A percentile compares a stretch with the other conserved stretches of the same genome.
Evolutionary conservation across 2,329 filamentous ascomycete genomes (phyloP).

Genomic region (Amylocarpus encephaloides): DNA sequence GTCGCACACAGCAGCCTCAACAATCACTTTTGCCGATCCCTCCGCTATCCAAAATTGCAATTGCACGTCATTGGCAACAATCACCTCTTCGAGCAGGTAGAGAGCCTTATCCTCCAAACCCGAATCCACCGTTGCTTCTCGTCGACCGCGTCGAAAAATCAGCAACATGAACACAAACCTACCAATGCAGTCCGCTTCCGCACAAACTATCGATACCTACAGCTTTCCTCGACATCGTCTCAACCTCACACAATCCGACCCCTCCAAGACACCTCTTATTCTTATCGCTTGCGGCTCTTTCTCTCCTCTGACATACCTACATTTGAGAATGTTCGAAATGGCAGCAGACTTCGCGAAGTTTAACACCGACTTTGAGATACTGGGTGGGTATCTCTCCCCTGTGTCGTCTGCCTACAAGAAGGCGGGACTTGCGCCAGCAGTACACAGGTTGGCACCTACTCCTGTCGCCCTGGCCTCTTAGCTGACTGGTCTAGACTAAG

Average conservation of each 20-base stretch:
- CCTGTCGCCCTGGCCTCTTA: not conserved
- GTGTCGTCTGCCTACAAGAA: constrained; percentile 62
- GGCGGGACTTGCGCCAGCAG: constrained; percentile 65
- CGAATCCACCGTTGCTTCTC: not conserved
- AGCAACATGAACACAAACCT: constrained; percentile 25
- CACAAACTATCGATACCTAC: constrained; percentile 12
- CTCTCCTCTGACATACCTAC: constrained; percentile 68
- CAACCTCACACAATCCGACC: constrained; percentile 45
- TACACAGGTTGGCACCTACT: constrained; percentile 48
- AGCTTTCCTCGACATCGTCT: constrained; percentile 54
- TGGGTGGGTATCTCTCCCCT: constrained; percentile 71
- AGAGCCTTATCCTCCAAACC: no score
- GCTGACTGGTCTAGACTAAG: constrained; percentile 47
- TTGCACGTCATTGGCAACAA: no score
- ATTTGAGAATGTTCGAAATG: constrained; percentile 85
- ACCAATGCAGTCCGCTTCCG: constrained; percentile 6
- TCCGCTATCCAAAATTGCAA: no score
- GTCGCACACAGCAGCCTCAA: no score
- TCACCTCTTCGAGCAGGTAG: no score
- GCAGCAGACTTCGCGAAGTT: constrained; percentile 68
- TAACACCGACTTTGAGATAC: constrained; percentile 72
- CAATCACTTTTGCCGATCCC: no score
- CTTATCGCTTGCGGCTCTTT: constrained; percentile 66
- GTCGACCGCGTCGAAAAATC: not conserved
- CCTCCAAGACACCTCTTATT: constrained; percentile 55